phyloP scores from a whole-genome alignment of 1,139 yeast genomes.

The Yamadazyma epiphylla region DNA sequence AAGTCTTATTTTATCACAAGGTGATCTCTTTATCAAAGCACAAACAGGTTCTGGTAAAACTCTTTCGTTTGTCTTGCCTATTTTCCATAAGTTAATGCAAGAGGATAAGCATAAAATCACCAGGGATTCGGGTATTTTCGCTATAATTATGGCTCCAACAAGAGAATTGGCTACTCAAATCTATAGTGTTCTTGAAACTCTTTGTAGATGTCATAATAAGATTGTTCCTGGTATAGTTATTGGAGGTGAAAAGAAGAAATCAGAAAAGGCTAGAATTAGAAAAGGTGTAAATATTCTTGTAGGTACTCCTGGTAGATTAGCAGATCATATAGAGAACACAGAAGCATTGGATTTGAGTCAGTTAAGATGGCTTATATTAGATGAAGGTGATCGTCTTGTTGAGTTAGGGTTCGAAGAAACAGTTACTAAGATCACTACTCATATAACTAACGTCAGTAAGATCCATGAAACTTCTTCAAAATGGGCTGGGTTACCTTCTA shows the following conservation, averaged over 20 bases:
- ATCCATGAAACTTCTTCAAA: slow-evolving; percentile 34
- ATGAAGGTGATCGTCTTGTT: slow-evolving; percentile 94
- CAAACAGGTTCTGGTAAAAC: slow-evolving; percentile 98
- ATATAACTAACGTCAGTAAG: slow-evolving; percentile 44
- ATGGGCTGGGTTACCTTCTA: slow-evolving; percentile 60
- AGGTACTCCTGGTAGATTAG: slow-evolving; percentile 89
- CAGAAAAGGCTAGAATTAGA: slow-evolving; percentile 85
- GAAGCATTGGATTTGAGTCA: slow-evolving; percentile 62
- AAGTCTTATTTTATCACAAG: slow-evolving; percentile 46
- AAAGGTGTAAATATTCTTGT: slow-evolving; percentile 87
- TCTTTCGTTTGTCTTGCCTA: slow-evolving; percentile 77
- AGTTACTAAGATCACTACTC: slow-evolving; percentile 66
- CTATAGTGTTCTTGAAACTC: slow-evolving; percentile 68
- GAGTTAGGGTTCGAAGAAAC: slow-evolving; percentile 96
- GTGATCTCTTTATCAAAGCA: slow-evolving; percentile 83
- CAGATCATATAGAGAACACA: slow-evolving; percentile 91
- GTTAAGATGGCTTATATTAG: slow-evolving; percentile 79
- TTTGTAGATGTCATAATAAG: slow-evolving; percentile 71
- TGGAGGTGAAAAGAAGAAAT: slow-evolving; percentile 92
- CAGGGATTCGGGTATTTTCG: slow-evolving; percentile 84
- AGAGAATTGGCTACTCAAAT: slow-evolving; percentile 94
- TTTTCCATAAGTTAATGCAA: slow-evolving; percentile 65
- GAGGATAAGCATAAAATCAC: slow-evolving; percentile 43
- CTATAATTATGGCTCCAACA: slow-evolving; percentile 85
- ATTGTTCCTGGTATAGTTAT: slow-evolving; percentile 90